Conservation (phyloP, 345 rosid species). For the Dipteronia dyeriana region DNA sequence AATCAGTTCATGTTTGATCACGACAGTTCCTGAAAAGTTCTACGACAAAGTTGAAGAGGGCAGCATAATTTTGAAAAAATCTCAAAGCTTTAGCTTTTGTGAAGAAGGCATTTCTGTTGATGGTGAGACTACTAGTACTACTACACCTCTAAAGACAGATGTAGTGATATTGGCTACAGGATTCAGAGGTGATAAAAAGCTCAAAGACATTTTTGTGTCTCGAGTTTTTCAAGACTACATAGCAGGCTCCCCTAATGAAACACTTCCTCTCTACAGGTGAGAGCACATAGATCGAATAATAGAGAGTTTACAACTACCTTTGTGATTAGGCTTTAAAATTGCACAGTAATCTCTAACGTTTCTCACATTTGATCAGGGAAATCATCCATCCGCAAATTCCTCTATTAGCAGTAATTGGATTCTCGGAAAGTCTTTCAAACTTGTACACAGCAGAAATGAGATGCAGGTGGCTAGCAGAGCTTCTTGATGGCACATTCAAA, state of each 20-base stretch:
- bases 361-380: constrained; percentile 30
- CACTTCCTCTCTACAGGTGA: constrained; percentile 46
- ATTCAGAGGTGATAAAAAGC: constrained; percentile 40
- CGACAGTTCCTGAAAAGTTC: constrained; percentile 39
- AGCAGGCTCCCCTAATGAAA: constrained; percentile 25
- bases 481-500: constrained; percentile 35
- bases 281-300: not conserved
- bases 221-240: constrained; percentile 30
- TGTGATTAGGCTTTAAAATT: too few species aligned
- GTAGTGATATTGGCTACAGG: constrained; percentile 45
- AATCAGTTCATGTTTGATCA: constrained; percentile 28
- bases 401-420: constrained; percentile 44
- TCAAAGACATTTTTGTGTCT: constrained; percentile 34
- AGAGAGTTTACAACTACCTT: too few species aligned
- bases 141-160: constrained; percentile 29
- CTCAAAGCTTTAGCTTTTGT: constrained; percentile 32
- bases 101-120: constrained; percentile 30
- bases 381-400: constrained; percentile 43
- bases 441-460: constrained; percentile 43
- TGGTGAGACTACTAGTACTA: constrained; percentile 1
- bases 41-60: constrained; percentile 46
- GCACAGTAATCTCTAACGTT: constrained; percentile 35
- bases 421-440: constrained; percentile 39
- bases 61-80: constrained; percentile 41
- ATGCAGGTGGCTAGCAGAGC: constrained; percentile 41